Evolutionary conservation across 306 rosid species (phyloP).

Genomic region (Lathyrus aphaca): DNA sequence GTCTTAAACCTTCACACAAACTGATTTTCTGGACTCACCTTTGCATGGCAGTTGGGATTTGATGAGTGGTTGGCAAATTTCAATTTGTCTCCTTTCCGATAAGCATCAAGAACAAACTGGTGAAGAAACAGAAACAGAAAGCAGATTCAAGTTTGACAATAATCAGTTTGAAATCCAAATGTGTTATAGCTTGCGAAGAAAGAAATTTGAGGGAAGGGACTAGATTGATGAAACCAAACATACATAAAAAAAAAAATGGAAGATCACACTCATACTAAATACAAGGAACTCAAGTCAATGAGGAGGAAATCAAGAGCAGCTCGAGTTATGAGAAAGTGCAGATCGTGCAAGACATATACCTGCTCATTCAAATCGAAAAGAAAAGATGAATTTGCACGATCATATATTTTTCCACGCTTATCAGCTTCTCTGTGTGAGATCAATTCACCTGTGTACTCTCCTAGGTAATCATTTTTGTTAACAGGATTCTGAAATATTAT

Average conservation of each 20-base stretch:
- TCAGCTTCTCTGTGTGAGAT: slow-evolving; percentile 97
- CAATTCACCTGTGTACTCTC: slow-evolving; percentile 95
- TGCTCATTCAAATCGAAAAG: slow-evolving; percentile 98
- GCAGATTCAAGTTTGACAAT: slow-evolving; percentile 31
- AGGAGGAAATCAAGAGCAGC: slow-evolving; percentile 2
- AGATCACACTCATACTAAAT: slow-evolving; percentile 12
- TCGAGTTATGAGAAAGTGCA: slow-evolving; percentile 11
- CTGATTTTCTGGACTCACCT: slow-evolving; percentile 53
- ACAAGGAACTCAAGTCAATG: slow-evolving; percentile 24
- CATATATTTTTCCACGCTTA: slow-evolving; percentile 95
- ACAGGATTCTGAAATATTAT: slow-evolving; percentile 80
- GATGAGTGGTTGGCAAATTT: slow-evolving; percentile 98
- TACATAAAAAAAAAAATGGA: slow-evolving; percentile 15
- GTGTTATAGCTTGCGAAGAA: slow-evolving; percentile 27
- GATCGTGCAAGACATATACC: slow-evolving; percentile 53
- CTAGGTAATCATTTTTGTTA: slow-evolving; percentile 91
- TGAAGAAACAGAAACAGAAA: slow-evolving; percentile 42
- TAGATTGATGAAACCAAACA: slow-evolving; percentile 15
- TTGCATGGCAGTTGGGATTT: slow-evolving; percentile 93
- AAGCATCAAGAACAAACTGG: slow-evolving; percentile 98
- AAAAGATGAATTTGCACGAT: slow-evolving; percentile 96
- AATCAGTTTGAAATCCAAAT: slow-evolving; percentile 24
- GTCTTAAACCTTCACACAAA: slow-evolving; percentile 23
- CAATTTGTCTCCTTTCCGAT: slow-evolving; percentile 97
- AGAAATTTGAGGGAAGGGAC: slow-evolving; percentile 17